Evolutionary conservation across 371 early-diverging fungal species (phyloP).

Genomic region (Mucor circinelloides): DNA sequence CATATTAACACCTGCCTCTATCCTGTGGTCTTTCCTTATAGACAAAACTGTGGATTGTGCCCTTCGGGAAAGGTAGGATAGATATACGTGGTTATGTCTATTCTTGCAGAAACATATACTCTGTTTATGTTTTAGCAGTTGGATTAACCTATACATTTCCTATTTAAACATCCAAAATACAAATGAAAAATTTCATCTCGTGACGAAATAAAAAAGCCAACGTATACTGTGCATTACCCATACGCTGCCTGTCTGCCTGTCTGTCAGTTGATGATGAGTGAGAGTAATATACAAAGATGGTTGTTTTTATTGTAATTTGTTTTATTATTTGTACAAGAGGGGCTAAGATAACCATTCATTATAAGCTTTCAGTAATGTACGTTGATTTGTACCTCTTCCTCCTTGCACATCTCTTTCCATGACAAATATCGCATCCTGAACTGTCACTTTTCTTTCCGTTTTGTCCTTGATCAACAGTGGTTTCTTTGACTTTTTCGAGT

Average conservation of each 20-base stretch:
- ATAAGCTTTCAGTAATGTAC: constrained; percentile 66
- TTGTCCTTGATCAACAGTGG: constrained; percentile 5
- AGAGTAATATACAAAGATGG: not conserved
- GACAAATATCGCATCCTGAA: constrained; percentile 73
- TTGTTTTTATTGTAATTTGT: not conserved
- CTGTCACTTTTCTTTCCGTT: constrained; percentile 57
- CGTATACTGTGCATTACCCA: no score
- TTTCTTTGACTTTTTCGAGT: constrained; percentile 12
- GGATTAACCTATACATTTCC: constrained; percentile 1
- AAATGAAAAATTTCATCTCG: constrained; percentile 1
- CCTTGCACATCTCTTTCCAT: constrained; percentile 72
- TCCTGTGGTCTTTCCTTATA: constrained; percentile 32
- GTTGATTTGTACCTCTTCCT: constrained; percentile 59
- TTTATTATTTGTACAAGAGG: not conserved
- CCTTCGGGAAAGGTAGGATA: constrained; percentile 38
- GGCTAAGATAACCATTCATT: constrained; percentile 38
- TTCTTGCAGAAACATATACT: not conserved
- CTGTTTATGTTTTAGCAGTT: not conserved
- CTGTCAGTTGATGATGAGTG: no score
- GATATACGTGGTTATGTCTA: constrained; percentile 16
- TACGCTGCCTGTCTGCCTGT: no score
- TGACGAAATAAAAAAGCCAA: no score
- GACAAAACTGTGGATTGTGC: constrained; percentile 25
- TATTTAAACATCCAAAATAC: not conserved
- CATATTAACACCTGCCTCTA: constrained; percentile 26